Evolutionary conservation across 23 red algal genomes (phyloP).

Genomic region (Cyanidium caldarium): DNA sequence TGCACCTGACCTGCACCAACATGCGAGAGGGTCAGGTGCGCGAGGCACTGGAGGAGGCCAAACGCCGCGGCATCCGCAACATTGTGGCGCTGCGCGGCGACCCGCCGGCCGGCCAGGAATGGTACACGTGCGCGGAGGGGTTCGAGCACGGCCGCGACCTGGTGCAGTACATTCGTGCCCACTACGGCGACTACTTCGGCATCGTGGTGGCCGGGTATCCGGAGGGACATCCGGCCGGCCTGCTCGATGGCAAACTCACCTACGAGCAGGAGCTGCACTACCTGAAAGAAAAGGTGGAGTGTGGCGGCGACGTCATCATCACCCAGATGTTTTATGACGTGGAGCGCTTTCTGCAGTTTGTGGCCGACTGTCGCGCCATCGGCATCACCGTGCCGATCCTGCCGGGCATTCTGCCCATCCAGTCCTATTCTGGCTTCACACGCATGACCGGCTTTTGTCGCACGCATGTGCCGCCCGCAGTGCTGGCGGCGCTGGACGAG

Average conservation of each 20-base stretch:
- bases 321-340: slow-evolving; percentile 99
- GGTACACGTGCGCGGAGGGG: slow-evolving; percentile 72
- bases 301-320: slow-evolving; percentile 90
- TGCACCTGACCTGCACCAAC: slow-evolving; percentile 99
- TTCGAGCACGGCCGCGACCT: slow-evolving; percentile 92
- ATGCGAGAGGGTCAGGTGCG: slow-evolving; percentile 77
- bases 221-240: slow-evolving; percentile 89
- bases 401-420: slow-evolving; percentile 92
- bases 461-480: slow-evolving; percentile 49
- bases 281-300: slow-evolving; percentile 85
- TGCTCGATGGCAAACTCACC: slow-evolving; percentile 61
- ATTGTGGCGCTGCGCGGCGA: slow-evolving; percentile 94
- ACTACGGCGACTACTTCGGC: slow-evolving; percentile 85
- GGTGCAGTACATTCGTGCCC: slow-evolving; percentile 63
- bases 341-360: slow-evolving; percentile 72
- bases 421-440: slow-evolving; percentile 90
- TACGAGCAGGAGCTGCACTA: slow-evolving; percentile 67
- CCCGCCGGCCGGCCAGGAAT: slow-evolving; percentile 94
- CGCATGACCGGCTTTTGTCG: slow-evolving; percentile 96
- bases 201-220: slow-evolving; percentile 94
- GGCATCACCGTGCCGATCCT: slow-evolving; percentile 89
- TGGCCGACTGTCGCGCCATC: slow-evolving; percentile 35
- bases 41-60: slow-evolving; percentile 71
- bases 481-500: slow-evolving; percentile 49
- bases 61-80: slow-evolving; percentile 66